Percentiles rank a stretch among this genome's conserved stretches.
Evolutionary conservation across 129 eudicot genomes (phyloP).

Genomic region (carrot (Daucus carota)): DH1_v3.0 NC_030382.2:45906501-45907000

Average conservation of each 20-base stretch:
- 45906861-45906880: background rate
- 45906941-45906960: no score
- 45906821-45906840: no score
- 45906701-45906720: constrained; percentile 91
- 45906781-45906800: background rate
- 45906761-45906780: background rate
- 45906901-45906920: background rate
- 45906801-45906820: background rate
- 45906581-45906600: no score
- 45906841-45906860: no score
- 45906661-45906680: constrained; percentile 88
- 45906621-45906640: constrained; percentile 82
- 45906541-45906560: no score
- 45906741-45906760: background rate
- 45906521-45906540: no score
- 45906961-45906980: background rate
- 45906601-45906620: constrained; percentile 63
- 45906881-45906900: background rate
- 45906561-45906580: no score
- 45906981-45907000: background rate
- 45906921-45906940: background rate
- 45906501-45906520: no score
- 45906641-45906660: constrained; percentile 70
- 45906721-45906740: constrained; percentile 10
- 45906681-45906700: constrained; percentile 70